A percentile compares a stretch with the other conserved stretches of the same genome.
These are phyloP conservation scores for Aspergillus hancockii DNA, from an alignment of 495 filamentous ascomycete genomes.

Conservation along the genomic window DNA sequence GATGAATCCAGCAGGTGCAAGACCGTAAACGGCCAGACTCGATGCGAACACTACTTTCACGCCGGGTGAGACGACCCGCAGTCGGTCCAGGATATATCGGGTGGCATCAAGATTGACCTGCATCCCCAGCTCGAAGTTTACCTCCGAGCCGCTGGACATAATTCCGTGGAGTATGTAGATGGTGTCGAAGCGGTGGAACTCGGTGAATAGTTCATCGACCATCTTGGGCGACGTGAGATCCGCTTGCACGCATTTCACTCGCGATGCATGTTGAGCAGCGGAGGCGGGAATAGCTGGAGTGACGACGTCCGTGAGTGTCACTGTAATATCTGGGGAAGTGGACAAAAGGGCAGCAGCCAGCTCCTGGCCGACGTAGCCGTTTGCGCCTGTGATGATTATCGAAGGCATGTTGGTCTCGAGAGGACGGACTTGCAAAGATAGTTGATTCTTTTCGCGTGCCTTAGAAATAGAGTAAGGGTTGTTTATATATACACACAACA, in stretches of 20 bases:
- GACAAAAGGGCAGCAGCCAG: constrained; percentile 64
- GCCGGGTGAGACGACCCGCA: constrained; percentile 58
- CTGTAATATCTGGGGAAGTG: constrained; percentile 46
- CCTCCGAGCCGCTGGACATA: constrained; percentile 78
- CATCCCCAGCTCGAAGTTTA: constrained; percentile 72
- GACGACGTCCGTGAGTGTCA: constrained; percentile 67
- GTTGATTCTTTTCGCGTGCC: neutral
- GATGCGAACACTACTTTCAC: constrained; percentile 62
- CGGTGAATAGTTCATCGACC: constrained; percentile 53
- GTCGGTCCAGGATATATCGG: constrained; percentile 59
- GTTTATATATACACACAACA: neutral
- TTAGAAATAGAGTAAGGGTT: neutral
- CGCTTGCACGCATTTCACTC: constrained; percentile 53
- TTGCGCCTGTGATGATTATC: constrained; percentile 73
- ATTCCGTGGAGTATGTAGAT: constrained; percentile 84
- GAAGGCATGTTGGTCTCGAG: constrained; percentile 41
- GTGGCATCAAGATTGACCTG: constrained; percentile 75
- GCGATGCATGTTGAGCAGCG: constrained; percentile 42
- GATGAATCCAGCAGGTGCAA: constrained; percentile 41
- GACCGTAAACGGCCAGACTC: constrained; percentile 64
- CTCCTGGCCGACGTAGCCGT: constrained; percentile 70
- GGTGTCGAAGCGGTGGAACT: constrained; percentile 52
- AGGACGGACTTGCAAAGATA: neutral
- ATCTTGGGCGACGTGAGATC: constrained; percentile 63
- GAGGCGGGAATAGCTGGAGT: constrained; percentile 55